Evolutionary conservation across 2,329 filamentous ascomycete species (phyloP).

Genomic region (Aureobasidium sp.): DNA sequence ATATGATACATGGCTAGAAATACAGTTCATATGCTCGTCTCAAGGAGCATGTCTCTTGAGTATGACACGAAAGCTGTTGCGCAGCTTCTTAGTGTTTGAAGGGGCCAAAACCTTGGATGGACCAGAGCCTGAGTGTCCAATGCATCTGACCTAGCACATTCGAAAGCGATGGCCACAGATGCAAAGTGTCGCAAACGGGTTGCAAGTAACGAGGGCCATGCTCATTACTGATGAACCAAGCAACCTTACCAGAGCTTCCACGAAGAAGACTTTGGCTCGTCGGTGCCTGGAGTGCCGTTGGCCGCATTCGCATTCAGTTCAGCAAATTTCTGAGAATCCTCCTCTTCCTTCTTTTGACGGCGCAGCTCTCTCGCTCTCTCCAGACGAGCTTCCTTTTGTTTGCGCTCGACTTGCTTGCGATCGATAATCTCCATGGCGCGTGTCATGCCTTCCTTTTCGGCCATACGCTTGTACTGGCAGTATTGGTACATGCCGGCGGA

Average conservation of each 20-base stretch:
- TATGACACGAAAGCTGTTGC: not conserved
- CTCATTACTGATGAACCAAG: not conserved
- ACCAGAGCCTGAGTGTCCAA: not conserved
- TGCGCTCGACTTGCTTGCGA: conserved; percentile 56
- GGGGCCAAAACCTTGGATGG: not conserved
- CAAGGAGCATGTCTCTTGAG: not conserved
- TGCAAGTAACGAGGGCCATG: not conserved
- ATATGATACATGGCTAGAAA: conserved; percentile 8
- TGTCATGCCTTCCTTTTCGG: conserved; percentile 77
- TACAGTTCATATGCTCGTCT: not conserved
- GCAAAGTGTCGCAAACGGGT: not conserved
- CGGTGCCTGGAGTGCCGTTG: conserved; percentile 3
- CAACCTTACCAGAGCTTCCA: conserved; percentile 26
- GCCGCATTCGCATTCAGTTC: conserved; percentile 18
- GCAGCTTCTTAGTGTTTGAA: not conserved
- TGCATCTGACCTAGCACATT: not conserved
- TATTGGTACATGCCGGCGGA: conserved; percentile 73
- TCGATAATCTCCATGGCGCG: conserved; percentile 76
- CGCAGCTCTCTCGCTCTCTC: conserved; percentile 31
- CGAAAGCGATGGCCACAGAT: not conserved
- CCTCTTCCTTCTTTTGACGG: conserved; percentile 34
- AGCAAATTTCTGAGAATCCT: conserved; percentile 29
- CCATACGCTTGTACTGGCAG: conserved; percentile 64
- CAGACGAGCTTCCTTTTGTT: conserved; percentile 40
- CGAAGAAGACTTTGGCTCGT: conserved; percentile 19